Evolutionary conservation across 352 stramenopile species (phyloP).

Genomic region (Pythium guiyangense): DNA sequence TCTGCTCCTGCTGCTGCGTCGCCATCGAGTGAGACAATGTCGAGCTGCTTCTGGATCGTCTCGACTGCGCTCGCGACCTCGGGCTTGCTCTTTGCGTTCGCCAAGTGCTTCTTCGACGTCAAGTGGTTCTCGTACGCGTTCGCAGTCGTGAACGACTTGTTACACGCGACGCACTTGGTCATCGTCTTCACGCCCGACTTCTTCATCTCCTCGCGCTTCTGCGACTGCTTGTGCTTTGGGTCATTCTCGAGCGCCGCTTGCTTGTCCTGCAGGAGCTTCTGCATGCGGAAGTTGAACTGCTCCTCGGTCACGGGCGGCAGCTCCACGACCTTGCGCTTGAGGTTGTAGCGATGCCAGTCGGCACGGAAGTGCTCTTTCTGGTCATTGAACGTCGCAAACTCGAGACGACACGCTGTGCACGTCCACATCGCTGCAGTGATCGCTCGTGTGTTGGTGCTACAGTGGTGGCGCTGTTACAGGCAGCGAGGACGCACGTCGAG

Average conservation of each 20-base stretch:
- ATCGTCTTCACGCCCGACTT: slow-evolving; percentile 64
- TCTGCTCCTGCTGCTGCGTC: slow-evolving; percentile 2
- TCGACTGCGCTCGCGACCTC: slow-evolving; percentile 36
- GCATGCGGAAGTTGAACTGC: slow-evolving; percentile 81
- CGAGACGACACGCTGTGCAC: slow-evolving; percentile 75
- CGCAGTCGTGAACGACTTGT: slow-evolving; percentile 77
- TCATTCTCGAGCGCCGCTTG: slow-evolving; percentile 47
- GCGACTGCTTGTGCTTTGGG: slow-evolving; percentile 68
- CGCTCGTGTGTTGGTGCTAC: neutral
- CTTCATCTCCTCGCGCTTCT: slow-evolving; percentile 62
- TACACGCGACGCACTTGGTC: slow-evolving; percentile 83
- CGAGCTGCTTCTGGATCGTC: slow-evolving; percentile 67
- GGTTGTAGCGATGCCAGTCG: slow-evolving; percentile 96
- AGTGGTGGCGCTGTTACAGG: neutral
- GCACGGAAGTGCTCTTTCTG: slow-evolving; percentile 93
- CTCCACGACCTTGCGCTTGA: slow-evolving; percentile 96
- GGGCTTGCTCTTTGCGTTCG: slow-evolving; percentile 74
- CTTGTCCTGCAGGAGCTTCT: slow-evolving; percentile 61
- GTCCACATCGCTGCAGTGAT: slow-evolving; percentile 47
- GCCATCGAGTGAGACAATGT: slow-evolving; percentile 31
- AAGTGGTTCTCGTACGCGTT: slow-evolving; percentile 87
- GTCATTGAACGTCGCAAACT: slow-evolving; percentile 50
- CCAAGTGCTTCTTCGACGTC: slow-evolving; percentile 80
- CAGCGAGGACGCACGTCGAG: too few relatives aligned
- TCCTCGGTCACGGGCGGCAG: slow-evolving; percentile 89